Evolutionary conservation across 192 early-diverging fungal species (phyloP).

Genomic region (Backusella westeae): DNA sequence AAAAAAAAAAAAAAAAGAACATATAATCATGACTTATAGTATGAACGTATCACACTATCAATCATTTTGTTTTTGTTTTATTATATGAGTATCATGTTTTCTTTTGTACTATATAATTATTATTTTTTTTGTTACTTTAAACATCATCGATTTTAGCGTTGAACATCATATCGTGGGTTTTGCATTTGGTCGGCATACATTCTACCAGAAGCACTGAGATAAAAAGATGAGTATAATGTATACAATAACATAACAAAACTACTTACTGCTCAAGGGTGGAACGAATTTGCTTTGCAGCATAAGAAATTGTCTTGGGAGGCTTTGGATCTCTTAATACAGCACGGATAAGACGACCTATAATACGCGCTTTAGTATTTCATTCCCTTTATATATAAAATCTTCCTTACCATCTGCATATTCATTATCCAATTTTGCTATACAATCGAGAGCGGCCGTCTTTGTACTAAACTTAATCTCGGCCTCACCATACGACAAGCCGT

Average conservation of each 20-base stretch:
- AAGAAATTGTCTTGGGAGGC: background rate
- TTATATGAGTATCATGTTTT: too few relatives aligned
- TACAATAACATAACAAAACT: background rate
- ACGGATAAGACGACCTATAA: conserved; percentile 34
- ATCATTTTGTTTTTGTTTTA: background rate
- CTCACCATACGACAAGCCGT: conserved; percentile 38
- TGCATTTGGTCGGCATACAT: conserved; percentile 32
- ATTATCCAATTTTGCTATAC: conserved; percentile 43
- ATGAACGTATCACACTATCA: background rate
- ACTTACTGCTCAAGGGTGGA: conserved; percentile 8
- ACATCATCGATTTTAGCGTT: background rate
- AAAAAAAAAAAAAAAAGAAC: background rate
- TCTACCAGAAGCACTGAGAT: conserved; percentile 5
- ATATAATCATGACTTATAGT: background rate
- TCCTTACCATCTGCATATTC: conserved; percentile 46
- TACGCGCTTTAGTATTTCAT: background rate
- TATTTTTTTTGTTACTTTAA: background rate
- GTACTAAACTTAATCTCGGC: conserved; percentile 46
- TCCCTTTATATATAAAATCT: background rate
- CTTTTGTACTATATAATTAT: background rate
- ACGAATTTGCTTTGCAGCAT: conserved; percentile 15
- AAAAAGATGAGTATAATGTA: background rate
- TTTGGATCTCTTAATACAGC: conserved; percentile 25
- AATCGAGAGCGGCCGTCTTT: conserved; percentile 39
- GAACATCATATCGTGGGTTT: background rate